Evolutionary conservation across 352 stramenopile species (phyloP).

Genomic region (Globisporangium rhizosaccharum): DNA sequence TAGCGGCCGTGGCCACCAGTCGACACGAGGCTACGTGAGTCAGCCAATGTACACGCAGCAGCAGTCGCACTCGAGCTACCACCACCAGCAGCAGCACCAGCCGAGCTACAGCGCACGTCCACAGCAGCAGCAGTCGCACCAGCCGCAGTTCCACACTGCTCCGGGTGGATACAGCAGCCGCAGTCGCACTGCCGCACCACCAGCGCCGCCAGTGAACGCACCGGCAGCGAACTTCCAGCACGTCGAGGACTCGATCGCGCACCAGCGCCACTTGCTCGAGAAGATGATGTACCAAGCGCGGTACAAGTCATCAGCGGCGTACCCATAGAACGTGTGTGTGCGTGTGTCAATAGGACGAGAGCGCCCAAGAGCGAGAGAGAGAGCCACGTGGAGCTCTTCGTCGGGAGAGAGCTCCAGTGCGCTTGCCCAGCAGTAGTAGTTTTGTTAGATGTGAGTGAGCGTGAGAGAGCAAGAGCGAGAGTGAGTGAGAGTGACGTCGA

Average conservation of each 20-base stretch:
- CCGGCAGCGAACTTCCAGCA: slow-evolving; percentile 23
- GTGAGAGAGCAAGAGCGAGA: no score
- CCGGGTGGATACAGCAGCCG: not conserved
- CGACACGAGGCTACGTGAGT: not conserved
- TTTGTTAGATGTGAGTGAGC: no score
- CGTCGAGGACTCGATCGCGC: slow-evolving; percentile 59
- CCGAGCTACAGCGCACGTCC: not conserved
- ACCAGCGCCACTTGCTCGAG: slow-evolving; percentile 53
- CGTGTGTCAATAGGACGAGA: not conserved
- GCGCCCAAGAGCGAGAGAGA: not conserved
- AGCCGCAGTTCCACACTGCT: not conserved
- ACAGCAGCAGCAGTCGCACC: not conserved
- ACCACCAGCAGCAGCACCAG: not conserved
- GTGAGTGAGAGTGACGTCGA: no score
- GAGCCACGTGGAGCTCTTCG: not conserved
- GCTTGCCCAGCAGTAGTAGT: no score
- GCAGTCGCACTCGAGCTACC: slow-evolving; percentile 1
- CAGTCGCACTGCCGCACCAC: not conserved
- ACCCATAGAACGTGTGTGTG: not conserved
- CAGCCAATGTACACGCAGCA: slow-evolving; percentile 6
- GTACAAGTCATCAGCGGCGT: slow-evolving; percentile 19
- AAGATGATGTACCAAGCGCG: slow-evolving; percentile 58
- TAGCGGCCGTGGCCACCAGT: not conserved
- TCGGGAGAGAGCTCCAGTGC: slow-evolving; percentile 3
- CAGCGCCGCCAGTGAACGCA: not conserved